Conservation (phyloP, 768 basidiomycete genomes). For the Pulveroboletus sp. region DNA sequence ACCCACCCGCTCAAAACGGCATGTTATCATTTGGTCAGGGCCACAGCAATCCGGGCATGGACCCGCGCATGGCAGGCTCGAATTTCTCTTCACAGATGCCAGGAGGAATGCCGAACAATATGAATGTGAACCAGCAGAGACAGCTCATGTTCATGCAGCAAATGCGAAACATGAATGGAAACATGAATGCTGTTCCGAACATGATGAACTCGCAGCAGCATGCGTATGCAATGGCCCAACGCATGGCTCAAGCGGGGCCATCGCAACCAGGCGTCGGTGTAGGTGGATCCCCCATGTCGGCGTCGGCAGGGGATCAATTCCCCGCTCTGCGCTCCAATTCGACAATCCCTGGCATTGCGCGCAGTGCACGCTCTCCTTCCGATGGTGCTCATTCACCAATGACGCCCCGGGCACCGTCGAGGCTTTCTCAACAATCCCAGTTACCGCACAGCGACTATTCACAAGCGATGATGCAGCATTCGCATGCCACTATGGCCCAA, state of each 20-base stretch:
- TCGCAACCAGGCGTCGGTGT: conserved; percentile 24
- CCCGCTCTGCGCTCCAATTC: conserved; percentile 54
- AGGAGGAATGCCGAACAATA: conserved; percentile 24
- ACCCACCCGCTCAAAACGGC: conserved; percentile 27
- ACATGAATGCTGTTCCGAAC: conserved; percentile 20
- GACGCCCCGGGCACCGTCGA: conserved; percentile 35
- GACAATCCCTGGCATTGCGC: conserved; percentile 67
- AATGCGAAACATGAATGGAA: conserved; percentile 26
- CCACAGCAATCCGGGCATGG: conserved; percentile 23
- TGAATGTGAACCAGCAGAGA: conserved; percentile 40
- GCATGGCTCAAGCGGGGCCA: conserved; percentile 39
- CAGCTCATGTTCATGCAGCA: conserved; percentile 42
- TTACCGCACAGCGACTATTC: conserved; percentile 44
- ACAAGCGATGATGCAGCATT: conserved; percentile 34
- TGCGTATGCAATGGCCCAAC: conserved; percentile 39
- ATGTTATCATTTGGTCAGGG: conserved; percentile 29
- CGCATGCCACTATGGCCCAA: conserved; percentile 31
- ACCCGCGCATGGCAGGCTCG: conserved; percentile 28
- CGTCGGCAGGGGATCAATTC: conserved; percentile 38
- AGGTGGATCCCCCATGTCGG: conserved; percentile 42
- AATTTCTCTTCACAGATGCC: conserved; percentile 29
- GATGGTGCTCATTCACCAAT: conserved; percentile 49
- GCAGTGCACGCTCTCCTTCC: conserved; percentile 72
- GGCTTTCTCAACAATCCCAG: conserved; percentile 40
- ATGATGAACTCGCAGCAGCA: conserved; percentile 34